Percentiles rank a stretch among this genome's conserved stretches.
Evolutionary conservation across 2,329 filamentous ascomycete species (phyloP).

Genomic region (Mycosphaerella arachidis): DNA sequence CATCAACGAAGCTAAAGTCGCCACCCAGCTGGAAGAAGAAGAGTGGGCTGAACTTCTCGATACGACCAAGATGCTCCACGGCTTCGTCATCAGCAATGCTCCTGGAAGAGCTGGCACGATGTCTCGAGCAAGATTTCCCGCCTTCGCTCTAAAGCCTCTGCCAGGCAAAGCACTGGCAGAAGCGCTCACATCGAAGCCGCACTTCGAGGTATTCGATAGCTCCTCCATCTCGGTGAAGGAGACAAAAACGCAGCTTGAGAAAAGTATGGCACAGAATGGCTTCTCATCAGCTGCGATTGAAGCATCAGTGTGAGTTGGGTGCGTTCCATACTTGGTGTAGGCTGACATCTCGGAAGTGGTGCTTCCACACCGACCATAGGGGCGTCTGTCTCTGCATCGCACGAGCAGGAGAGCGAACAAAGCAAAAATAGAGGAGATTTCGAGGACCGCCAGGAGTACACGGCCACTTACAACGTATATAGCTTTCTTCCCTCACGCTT

Average conservation of each 20-base stretch:
- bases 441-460: not conserved
- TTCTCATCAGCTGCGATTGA: no score
- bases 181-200: not conserved
- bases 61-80: constrained; percentile 2
- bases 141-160: constrained; percentile 1
- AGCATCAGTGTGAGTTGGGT: no score
- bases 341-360: no score
- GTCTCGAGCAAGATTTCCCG: not conserved
- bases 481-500: no score
- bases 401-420: not conserved
- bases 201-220: not conserved
- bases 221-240: no score
- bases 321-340: no score
- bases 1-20: not conserved
- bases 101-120: not conserved
- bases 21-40: not conserved
- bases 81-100: not conserved
- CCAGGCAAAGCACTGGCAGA: not conserved
- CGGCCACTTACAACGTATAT: not conserved
- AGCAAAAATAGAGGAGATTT: not conserved
- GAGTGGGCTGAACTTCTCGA: not conserved
- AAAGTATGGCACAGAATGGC: no score
- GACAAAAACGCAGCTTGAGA: no score
- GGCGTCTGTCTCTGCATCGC: not conserved
- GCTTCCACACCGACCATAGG: no score